A percentile compares a stretch with the other conserved stretches of the same genome.
phyloP scores from a whole-genome alignment of 2,329 filamentous ascomycete genomes.

The Ilyonectria robusta region DNA sequence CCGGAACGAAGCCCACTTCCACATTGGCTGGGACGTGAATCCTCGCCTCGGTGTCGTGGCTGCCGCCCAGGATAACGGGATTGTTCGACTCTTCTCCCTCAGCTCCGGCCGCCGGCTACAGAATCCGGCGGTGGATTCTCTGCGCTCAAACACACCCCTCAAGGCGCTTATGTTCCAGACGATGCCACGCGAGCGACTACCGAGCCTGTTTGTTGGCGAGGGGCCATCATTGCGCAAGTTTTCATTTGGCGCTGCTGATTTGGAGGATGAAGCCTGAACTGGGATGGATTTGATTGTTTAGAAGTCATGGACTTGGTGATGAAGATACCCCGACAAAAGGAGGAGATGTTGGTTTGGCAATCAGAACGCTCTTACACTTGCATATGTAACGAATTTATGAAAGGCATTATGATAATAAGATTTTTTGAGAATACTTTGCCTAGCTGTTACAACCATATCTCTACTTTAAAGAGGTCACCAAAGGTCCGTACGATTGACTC shows the following conservation, averaged over 20 bases:
- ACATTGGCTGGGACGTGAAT: constrained; percentile 68
- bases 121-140: constrained; percentile 42
- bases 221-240: constrained; percentile 58
- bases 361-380: too few species aligned
- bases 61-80: constrained; percentile 66
- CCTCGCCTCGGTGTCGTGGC: constrained; percentile 64
- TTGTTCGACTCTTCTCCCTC: constrained; percentile 65
- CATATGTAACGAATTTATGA: not conserved
- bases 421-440: not conserved
- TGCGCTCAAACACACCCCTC: constrained; percentile 52
- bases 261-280: constrained; percentile 55
- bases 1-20: constrained; percentile 62
- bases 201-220: constrained; percentile 64
- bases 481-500: not conserved
- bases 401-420: not conserved
- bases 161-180: constrained; percentile 61
- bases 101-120: constrained; percentile 58
- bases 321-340: not conserved
- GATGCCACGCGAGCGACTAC: constrained; percentile 59
- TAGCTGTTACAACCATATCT: not conserved
- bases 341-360: not conserved
- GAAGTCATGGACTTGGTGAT: not conserved
- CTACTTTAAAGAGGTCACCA: too few species aligned
- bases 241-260: constrained; percentile 55
- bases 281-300: not conserved